Evolutionary conservation across 495 filamentous ascomycete species (phyloP).

Genomic region (Ascobolus immersus): DNA sequence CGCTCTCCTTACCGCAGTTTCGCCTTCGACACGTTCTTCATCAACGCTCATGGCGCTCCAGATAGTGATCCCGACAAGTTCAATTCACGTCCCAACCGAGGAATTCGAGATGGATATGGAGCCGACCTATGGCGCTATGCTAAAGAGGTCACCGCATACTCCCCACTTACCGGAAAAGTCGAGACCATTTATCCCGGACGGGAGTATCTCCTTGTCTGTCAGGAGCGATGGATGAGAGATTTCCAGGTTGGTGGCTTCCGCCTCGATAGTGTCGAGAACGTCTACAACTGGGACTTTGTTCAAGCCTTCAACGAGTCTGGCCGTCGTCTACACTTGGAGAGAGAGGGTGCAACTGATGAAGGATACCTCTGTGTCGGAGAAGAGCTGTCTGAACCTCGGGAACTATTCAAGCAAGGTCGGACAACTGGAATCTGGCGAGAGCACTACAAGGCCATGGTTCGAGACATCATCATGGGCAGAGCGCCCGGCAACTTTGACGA

Average conservation of each 20-base stretch:
- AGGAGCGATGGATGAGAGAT: slow-evolving; percentile 16
- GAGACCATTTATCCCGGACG: slow-evolving; percentile 11
- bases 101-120: slow-evolving; percentile 13
- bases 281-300: slow-evolving; percentile 16
- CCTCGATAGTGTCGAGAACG: slow-evolving; percentile 17
- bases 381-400: slow-evolving; percentile 14
- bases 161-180: slow-evolving; percentile 9
- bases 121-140: slow-evolving; percentile 14
- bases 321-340: slow-evolving; percentile 11
- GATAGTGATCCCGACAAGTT: too few species aligned
- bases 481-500: slow-evolving; percentile 12
- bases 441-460: slow-evolving; percentile 11
- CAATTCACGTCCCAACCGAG: too few species aligned
- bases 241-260: slow-evolving; percentile 16
- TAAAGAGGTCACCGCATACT: slow-evolving; percentile 8
- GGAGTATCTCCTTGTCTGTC: slow-evolving; percentile 14
- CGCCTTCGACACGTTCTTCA: too few species aligned
- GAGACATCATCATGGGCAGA: slow-evolving; percentile 11
- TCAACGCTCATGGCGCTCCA: too few species aligned
- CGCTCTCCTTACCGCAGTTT: too few species aligned
- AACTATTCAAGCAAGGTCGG: slow-evolving; percentile 9
- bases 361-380: slow-evolving; percentile 16
- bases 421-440: slow-evolving; percentile 17
- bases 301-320: slow-evolving; percentile 13
- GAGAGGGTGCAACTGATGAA: slow-evolving; percentile 4